Conservation (phyloP, 2,329 filamentous ascomycete genomes). For the Macrophomina tecta region DNA sequence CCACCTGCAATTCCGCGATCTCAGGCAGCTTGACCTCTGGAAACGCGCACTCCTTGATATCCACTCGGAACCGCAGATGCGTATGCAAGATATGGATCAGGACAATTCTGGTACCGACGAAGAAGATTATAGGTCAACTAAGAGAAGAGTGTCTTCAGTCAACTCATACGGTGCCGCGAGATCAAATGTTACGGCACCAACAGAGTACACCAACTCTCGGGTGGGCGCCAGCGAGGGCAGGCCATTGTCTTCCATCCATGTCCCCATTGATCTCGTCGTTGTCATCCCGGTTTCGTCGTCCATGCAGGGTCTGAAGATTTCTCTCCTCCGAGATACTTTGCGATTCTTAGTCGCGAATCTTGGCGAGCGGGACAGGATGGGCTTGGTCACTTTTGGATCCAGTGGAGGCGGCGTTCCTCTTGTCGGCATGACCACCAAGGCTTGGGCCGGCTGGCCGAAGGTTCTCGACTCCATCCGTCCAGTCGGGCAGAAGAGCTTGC, state of each 20-base stretch:
- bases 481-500: slow-evolving; percentile 93
- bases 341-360: slow-evolving; percentile 90
- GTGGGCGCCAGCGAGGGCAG: slow-evolving; percentile 50
- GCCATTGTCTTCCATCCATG: slow-evolving; percentile 69
- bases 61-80: slow-evolving; percentile 65
- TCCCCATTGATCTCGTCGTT: slow-evolving; percentile 93
- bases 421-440: slow-evolving; percentile 97
- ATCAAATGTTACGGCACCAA: slow-evolving; percentile 79
- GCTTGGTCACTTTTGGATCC: slow-evolving; percentile 94
- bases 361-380: slow-evolving; percentile 94
- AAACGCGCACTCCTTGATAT: slow-evolving; percentile 85
- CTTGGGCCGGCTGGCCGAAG: slow-evolving; percentile 89
- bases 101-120: slow-evolving; percentile 86
- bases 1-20: slow-evolving; percentile 86
- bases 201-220: slow-evolving; percentile 49
- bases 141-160: slow-evolving; percentile 79
- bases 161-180: slow-evolving; percentile 83
- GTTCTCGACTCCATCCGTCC: slow-evolving; percentile 87
- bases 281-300: slow-evolving; percentile 97
- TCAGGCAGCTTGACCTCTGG: slow-evolving; percentile 87
- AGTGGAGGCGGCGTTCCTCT: slow-evolving; percentile 91
- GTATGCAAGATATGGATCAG: slow-evolving; percentile 76
- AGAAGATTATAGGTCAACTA: slow-evolving; percentile 73
- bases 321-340: slow-evolving; percentile 86
- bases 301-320: slow-evolving; percentile 99